phyloP scores from a whole-genome alignment of 1,284 basidiomycete genomes.

The Lentinula novae-zelandiae region DNA sequence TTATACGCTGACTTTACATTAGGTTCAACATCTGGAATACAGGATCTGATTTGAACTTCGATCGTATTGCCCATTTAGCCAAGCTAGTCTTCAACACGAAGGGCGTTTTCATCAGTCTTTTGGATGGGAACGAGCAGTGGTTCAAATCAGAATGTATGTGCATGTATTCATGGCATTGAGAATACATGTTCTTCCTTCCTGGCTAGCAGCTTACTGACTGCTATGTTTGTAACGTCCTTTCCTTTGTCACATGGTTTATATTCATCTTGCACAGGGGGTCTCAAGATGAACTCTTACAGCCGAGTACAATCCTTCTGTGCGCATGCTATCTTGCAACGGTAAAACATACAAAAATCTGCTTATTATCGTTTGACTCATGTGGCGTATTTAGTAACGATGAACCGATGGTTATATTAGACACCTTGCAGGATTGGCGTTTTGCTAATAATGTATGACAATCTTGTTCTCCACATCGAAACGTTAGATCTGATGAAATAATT shows the following conservation, averaged over 20 bases:
- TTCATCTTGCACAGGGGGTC: constrained; percentile 46
- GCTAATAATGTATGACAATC: constrained; percentile 56
- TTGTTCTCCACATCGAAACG: neutral
- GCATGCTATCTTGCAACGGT: constrained; percentile 82
- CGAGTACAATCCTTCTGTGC: constrained; percentile 77
- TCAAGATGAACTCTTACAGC: constrained; percentile 49
- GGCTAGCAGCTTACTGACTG: constrained; percentile 3
- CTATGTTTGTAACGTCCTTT: neutral
- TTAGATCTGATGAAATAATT: constrained; percentile 6
- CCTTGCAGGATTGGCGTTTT: constrained; percentile 86
- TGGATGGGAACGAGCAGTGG: constrained; percentile 85
- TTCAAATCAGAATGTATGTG: constrained; percentile 77
- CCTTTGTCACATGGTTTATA: neutral
- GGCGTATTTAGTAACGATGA: constrained; percentile 67
- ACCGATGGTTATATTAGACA: constrained; percentile 83
- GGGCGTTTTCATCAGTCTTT: constrained; percentile 77
- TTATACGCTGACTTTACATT: neutral
- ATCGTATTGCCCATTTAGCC: constrained; percentile 85
- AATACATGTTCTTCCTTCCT: neutral
- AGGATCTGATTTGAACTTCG: constrained; percentile 84
- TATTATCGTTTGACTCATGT: neutral
- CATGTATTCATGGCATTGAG: constrained; percentile 5
- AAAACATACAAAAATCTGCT: constrained; percentile 19
- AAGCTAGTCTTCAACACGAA: constrained; percentile 93
- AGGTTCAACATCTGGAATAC: constrained; percentile 89